Evolutionary conservation across 148 eudicot genomes (phyloP), one percentile per base, ranked within the genome.

Genomic region (Agrostemma githago): DNA sequence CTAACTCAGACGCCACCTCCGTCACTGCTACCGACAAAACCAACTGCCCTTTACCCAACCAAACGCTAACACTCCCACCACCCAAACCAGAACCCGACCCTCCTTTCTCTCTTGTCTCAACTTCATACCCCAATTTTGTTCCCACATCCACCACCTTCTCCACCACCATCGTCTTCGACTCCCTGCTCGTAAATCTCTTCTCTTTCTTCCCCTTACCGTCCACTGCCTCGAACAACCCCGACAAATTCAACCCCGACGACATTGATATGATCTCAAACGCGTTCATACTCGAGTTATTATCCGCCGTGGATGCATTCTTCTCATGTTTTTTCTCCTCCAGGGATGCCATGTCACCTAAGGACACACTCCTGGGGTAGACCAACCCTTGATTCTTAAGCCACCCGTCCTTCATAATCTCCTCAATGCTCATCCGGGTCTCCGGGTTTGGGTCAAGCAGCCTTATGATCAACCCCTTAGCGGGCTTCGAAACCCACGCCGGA

Each of bases 231-330:
- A 92, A 88, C 15, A 92, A 40, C 4, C 93, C 88, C 0, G 93
- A 88, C 6, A 92, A 74, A 71, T 92, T 78, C 74, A 92, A 67
- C 60, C 98, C 98, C 0, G 96, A 85, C 1, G 93, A 88, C 96
- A 92, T 86, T 0, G 89, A 81, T 3, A 92, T 92, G 39, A 92
- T 82, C 70, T 92, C 98, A 21, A 92, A 92, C 1, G 98, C 98
- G 53, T 90, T 90, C 84, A 88, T 79, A 6, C 80, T 82, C 10
- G 68, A 16, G 14, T 56, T 42, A 34, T 42, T 41, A 39, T 26
- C 8, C 54, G 12, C 0, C 37, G n/a, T 3, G 14, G 43, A 8
- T 1, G 39, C 1, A 2, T 10, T 26, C 66, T 68, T 77, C 80
- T 77, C 76, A 16, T 67, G 42, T 42, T 84, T 82, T 56, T 70